phyloP scores from a whole-genome alignment of 1,139 yeast species.

The Suhomyces panamericanus region DNA sequence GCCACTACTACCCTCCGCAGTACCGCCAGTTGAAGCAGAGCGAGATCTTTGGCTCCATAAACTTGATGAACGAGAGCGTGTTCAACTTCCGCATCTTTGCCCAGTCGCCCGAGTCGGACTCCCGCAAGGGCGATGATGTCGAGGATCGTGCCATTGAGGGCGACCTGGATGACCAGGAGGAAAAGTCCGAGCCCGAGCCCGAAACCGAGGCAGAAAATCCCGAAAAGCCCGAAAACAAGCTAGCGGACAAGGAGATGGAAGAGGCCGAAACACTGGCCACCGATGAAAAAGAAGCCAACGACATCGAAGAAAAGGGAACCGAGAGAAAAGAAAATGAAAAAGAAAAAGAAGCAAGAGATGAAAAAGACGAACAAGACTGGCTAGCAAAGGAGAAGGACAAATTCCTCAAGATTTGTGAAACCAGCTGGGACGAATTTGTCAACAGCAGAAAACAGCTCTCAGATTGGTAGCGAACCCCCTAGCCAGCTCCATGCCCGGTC shows the following conservation, averaged over 20 bases:
- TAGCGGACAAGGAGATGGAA: not conserved
- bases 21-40: constrained; percentile 19
- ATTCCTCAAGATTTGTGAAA: constrained; percentile 53
- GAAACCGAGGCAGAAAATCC: not conserved
- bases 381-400: constrained; percentile 40
- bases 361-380: constrained; percentile 14
- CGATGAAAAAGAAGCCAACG: not conserved
- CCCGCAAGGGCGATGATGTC: constrained; percentile 14
- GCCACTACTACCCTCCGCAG: constrained; percentile 2
- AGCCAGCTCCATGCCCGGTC: not conserved
- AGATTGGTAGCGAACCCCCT: too few species aligned
- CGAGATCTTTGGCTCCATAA: constrained; percentile 45
- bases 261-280: not conserved
- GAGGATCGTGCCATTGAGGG: constrained; percentile 14
- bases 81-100: constrained; percentile 45
- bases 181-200: not conserved
- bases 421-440: constrained; percentile 54
- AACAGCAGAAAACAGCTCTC: constrained; percentile 9
- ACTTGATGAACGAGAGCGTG: constrained; percentile 44
- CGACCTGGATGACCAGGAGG: constrained; percentile 5
- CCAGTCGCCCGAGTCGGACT: constrained; percentile 9
- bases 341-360: not conserved
- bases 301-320: constrained; percentile 7
- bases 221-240: not conserved
- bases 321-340: constrained; percentile 1